phyloP scores from a whole-genome alignment of 768 basidiomycete species.

The Suillus clintonianus region DNA sequence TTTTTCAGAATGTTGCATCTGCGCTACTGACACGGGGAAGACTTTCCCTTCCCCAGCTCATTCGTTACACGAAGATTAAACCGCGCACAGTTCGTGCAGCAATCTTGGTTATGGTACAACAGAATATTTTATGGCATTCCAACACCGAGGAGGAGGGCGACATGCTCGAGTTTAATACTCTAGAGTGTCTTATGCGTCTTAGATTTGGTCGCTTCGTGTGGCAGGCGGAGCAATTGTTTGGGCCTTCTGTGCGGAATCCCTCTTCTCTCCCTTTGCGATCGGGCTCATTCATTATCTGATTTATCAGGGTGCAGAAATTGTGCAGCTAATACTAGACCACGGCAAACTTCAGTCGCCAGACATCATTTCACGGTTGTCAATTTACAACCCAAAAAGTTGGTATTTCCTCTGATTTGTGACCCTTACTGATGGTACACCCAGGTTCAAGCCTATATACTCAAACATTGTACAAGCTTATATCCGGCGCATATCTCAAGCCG shows the following conservation, averaged over 20 bases:
- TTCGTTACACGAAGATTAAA: conserved; percentile 68
- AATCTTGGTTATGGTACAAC: conserved; percentile 82
- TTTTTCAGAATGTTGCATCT: conserved; percentile 66
- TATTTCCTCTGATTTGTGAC: conserved; percentile 14
- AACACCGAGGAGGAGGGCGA: conserved; percentile 71
- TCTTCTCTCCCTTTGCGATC: not conserved
- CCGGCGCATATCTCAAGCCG: conserved; percentile 72
- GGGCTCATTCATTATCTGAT: not conserved
- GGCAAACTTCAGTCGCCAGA: conserved; percentile 83
- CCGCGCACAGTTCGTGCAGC: conserved; percentile 68
- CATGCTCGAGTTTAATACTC: conserved; percentile 78
- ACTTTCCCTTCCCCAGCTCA: conserved; percentile 66
- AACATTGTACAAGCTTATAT: conserved; percentile 70
- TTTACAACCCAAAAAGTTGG: conserved; percentile 60
- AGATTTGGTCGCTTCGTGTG: conserved; percentile 83
- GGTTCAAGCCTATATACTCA: conserved; percentile 53
- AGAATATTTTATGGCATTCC: conserved; percentile 89
- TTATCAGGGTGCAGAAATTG: conserved; percentile 71
- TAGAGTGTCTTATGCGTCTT: conserved; percentile 80
- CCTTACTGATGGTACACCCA: conserved; percentile 21
- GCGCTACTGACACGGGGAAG: conserved; percentile 81
- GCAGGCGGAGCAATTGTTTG: conserved; percentile 71
- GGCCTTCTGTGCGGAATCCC: conserved; percentile 58
- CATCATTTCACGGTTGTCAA: conserved; percentile 55
- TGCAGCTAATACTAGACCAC: conserved; percentile 77